Percentiles rank a stretch among this genome's conserved stretches.
Evolutionary conservation across 1,139 yeast genomes (phyloP).

Genomic region (Entelexis sorbosivorans): DNA sequence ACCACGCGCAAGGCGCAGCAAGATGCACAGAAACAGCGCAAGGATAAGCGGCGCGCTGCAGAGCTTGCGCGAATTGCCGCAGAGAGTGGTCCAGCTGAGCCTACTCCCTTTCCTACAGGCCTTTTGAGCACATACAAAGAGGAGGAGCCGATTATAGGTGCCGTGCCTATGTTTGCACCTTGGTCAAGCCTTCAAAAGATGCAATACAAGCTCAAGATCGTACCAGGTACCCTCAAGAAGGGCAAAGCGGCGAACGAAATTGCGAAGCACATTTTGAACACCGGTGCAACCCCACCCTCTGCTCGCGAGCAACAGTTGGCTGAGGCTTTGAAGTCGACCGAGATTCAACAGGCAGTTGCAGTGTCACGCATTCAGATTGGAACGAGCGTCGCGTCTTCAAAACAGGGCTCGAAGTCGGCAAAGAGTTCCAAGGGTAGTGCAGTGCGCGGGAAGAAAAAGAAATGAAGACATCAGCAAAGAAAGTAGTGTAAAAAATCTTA

Average conservation of each 20-base stretch:
- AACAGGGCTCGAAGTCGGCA: not conserved
- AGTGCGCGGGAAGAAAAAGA: constrained; percentile 11
- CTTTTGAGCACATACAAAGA: constrained; percentile 7
- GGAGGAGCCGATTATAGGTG: constrained; percentile 41
- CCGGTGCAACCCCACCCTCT: constrained; percentile 40
- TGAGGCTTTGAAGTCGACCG: constrained; percentile 19
- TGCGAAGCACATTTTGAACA: constrained; percentile 45
- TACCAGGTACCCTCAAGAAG: constrained; percentile 79
- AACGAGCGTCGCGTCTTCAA: not conserved
- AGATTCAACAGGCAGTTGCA: constrained; percentile 21
- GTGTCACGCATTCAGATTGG: constrained; percentile 19
- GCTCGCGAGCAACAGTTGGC: constrained; percentile 16
- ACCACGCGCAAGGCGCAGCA: constrained; percentile 13
- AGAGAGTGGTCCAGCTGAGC: constrained; percentile 30
- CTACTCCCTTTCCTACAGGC: constrained; percentile 21
- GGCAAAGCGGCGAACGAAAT: constrained; percentile 74
- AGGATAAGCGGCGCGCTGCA: constrained; percentile 23
- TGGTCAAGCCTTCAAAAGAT: constrained; percentile 68
- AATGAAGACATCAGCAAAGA: not conserved
- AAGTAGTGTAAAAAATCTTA: not conserved
- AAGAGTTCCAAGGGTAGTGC: not conserved
- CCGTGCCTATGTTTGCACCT: constrained; percentile 86
- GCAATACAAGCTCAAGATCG: constrained; percentile 75
- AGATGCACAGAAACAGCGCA: constrained; percentile 16
- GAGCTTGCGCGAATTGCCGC: constrained; percentile 38